A percentile compares a stretch with the other conserved stretches of the same genome.
phyloP scores from a whole-genome alignment of 768 basidiomycete genomes.

The Leccinellum rugosiceps region DNA sequence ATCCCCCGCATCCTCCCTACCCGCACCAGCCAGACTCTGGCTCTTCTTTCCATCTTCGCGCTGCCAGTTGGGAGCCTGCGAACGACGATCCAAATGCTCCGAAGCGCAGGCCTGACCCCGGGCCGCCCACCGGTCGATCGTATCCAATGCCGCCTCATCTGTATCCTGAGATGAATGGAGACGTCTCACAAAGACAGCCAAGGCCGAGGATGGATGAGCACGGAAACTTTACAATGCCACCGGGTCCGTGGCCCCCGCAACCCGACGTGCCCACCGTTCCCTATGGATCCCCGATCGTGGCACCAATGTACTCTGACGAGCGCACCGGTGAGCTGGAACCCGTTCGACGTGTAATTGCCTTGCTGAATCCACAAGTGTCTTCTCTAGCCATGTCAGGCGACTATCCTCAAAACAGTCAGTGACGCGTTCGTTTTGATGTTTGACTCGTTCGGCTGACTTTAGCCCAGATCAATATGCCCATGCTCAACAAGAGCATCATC shows the following conservation, averaged over 20 bases:
- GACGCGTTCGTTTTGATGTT: conserved; percentile 9
- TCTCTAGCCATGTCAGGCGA: conserved; percentile 42
- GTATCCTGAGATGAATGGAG: conserved; percentile 34
- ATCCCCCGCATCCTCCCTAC: conserved; percentile 27
- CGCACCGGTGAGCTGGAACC: conserved; percentile 44
- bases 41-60: conserved; percentile 52
- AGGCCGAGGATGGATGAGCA: conserved; percentile 33
- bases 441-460: conserved; percentile 18
- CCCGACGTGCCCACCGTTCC: conserved; percentile 32
- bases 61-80: conserved; percentile 54
- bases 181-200: conserved; percentile 26
- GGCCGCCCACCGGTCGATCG: conserved; percentile 32
- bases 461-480: conserved; percentile 32
- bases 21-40: conserved; percentile 27
- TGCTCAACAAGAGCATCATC: conserved; percentile 32
- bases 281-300: conserved; percentile 44
- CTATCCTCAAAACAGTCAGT: conserved; percentile 43
- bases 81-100: conserved; percentile 36
- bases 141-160: conserved; percentile 34
- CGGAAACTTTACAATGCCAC: conserved; percentile 27
- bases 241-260: conserved; percentile 33
- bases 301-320: conserved; percentile 55
- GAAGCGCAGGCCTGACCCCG: conserved; percentile 35
- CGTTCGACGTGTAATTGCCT: conserved; percentile 9
- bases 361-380: conserved; percentile 16